Evolutionary conservation across 176 grass and related monocot species (phyloP).

Genomic region (Tillandsia leiboldiana): DNA sequence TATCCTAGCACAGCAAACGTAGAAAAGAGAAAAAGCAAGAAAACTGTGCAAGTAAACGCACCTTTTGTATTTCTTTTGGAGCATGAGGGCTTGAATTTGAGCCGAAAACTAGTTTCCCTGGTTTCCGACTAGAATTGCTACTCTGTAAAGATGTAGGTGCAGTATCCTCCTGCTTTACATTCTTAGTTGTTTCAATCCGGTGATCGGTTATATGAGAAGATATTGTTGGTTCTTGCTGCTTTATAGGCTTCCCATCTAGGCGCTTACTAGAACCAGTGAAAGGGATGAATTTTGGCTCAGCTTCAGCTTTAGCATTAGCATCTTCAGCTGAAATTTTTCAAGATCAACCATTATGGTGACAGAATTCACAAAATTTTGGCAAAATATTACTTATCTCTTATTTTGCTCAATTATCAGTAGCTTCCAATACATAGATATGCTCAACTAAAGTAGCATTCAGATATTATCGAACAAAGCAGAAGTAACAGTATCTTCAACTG

Average conservation of each 20-base stretch:
- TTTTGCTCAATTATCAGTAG: background rate
- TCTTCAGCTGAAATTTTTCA: constrained; percentile 23
- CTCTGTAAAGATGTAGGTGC: constrained; percentile 18
- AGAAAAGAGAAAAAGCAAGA: background rate
- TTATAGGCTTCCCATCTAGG: constrained; percentile 55
- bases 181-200: constrained; percentile 27
- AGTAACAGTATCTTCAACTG: background rate
- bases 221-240: constrained; percentile 16
- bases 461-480: background rate
- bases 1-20: background rate
- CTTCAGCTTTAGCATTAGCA: constrained; percentile 17
- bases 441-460: background rate
- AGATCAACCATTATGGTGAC: background rate
- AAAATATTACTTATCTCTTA: background rate
- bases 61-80: constrained; percentile 51
- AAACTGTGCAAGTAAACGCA: constrained; percentile 3
- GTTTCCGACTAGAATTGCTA: constrained; percentile 33
- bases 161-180: constrained; percentile 30
- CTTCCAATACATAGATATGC: background rate
- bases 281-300: constrained; percentile 52
- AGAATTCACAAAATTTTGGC: background rate
- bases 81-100: constrained; percentile 35
- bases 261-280: constrained; percentile 61
- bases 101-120: constrained; percentile 80
- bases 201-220: constrained; percentile 10